These are phyloP conservation scores for Tetracladium maxilliforme DNA, from an alignment of 2,329 filamentous ascomycete species.

Conservation along the genomic window DNA sequence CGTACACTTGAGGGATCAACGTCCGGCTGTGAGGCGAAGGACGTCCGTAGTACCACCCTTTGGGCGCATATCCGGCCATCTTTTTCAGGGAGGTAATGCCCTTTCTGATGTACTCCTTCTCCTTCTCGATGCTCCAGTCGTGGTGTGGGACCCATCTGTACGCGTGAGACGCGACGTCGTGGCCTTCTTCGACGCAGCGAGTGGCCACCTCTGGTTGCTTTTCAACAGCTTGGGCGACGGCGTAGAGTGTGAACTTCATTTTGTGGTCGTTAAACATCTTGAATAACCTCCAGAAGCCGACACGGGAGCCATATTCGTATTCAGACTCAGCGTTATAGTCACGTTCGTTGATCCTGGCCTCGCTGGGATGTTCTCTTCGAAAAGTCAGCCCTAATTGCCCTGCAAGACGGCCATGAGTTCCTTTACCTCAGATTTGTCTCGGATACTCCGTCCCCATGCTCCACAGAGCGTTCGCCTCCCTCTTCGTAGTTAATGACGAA, in stretches of 20 bases:
- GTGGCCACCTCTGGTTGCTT: conserved; percentile 22
- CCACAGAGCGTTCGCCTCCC: conserved; percentile 8
- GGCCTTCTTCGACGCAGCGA: conserved; percentile 21
- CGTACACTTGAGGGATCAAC: conserved; percentile 30
- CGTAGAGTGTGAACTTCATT: conserved; percentile 25
- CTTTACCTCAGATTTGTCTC: conserved; percentile 20
- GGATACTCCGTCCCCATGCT: conserved; percentile 9
- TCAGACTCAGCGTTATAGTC: conserved; percentile 14
- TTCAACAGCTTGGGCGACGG: conserved; percentile 22
- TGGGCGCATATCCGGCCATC: conserved; percentile 16
- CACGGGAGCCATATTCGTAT: conserved; percentile 19
- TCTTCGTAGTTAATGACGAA: conserved; percentile 14
- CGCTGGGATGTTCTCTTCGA: too few relatives aligned
- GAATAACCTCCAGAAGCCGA: conserved; percentile 22
- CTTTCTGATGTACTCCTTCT: conserved; percentile 22
- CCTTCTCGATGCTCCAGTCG: conserved; percentile 18
- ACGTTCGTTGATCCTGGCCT: conserved; percentile 9
- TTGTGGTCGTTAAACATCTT: conserved; percentile 23
- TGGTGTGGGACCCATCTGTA: conserved; percentile 26
- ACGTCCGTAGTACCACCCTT: conserved; percentile 19
- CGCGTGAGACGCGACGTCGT: conserved; percentile 25
- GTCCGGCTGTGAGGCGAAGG: conserved; percentile 22
- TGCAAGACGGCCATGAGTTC: conserved; percentile 11
- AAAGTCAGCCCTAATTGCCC: too few relatives aligned
- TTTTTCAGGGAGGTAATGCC: conserved; percentile 17